Base-by-base conservation (phyloP, 2,329 filamentous ascomycete species). In the Fusarium napiforme region DNA sequence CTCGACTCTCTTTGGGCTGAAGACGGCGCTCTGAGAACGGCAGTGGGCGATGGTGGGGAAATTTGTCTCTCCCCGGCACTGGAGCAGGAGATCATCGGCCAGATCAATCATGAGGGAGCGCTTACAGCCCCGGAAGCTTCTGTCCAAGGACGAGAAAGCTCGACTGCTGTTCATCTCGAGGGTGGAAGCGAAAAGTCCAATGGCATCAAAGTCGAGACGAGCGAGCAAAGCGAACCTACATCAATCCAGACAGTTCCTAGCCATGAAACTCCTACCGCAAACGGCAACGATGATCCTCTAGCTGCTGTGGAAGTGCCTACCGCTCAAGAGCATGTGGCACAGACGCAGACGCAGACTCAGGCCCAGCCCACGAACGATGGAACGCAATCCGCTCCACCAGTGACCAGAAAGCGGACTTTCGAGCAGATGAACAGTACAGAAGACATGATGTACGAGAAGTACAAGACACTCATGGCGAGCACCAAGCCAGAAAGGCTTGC, bases 1-100 rank as follows among this genome's bases (percentile, higher is more conserved):
- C 60, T 62, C 7, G 7, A 46, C 18, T 21, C 26, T 4, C 60
- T 62, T 14, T 62, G 60, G 60, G 32, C 12, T 10, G 26, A 62
- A 1, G 21, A 14, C 7, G 60, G 50, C 7, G 15, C 32, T 12
- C 21, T 62, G 7, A 57, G 50, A 37, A 32, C 21, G 4, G 32
- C 50, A 2, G 4, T 26, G 16, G n/a, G 28, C 6, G n/a, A 40
- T 19, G n/a, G 5, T 9, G 23, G 21, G 6, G 8, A 23, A 3
- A 5, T 6, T 14, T 36, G 10, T 58, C 28, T 46, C 12, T 36
- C 30, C 2, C 39, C 4, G 9, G n/a, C 21, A n/a, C 9, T 46
- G 34, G 23, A 7, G 21, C 26, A 42, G 21, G 19, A 19, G 0
- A 23, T 42, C 15, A 19, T 42, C 28, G 7, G 23, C 4, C 16